Base-by-base conservation (phyloP, 441 rosid species). In the Populus tomentosa region DNA sequence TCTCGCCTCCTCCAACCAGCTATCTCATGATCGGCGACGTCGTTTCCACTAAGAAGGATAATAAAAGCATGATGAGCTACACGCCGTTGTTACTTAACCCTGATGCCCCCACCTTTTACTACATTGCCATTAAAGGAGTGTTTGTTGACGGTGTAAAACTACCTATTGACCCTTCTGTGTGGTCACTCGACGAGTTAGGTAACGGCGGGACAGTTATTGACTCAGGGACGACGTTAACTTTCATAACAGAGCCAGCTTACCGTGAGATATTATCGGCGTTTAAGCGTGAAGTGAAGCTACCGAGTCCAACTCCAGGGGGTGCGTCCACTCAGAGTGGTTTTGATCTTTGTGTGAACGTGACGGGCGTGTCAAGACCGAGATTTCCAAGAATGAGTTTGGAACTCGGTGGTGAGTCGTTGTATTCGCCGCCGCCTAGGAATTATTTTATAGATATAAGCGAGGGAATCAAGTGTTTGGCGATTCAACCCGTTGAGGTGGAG, bases 181-280 rank as follows among this genome's bases (percentile, higher is more conserved):
- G 98, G 98, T 84, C 88, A 38, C 81, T 91, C 32, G 96, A 91
- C 73, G 82, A 77, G 61, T 61, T 46, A 59, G 97, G 98, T 50
- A 90, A 89, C 87, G 96, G 98, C 24, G 98, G 97, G 73, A 94
- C 95, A 59, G 85, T 94, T 74, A 79, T 94, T 26, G 98, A 94
- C 67, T 91, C 98, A n/a, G 98, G 98, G 0, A 94, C 98, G 32
- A 91, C 98, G 0, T 71, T 94, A 30, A 84, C 92, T 1, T 84
- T 90, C 82, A 13, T 94, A 0, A 77, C 84, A 0, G 86, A 87
- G 66, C 84, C 89, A 2, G 96, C 93, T 6, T 94, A 92, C 80
- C 78, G 79, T 18, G 78, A 69, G 67, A 81, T 94, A 21, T 38
- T 94, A 30, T 72, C 82, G 10, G 86, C 88, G 2, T 24, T 94